Conservation (phyloP, 2,329 filamentous ascomycete genomes). For the Corniculantispora saksenae region DNA sequence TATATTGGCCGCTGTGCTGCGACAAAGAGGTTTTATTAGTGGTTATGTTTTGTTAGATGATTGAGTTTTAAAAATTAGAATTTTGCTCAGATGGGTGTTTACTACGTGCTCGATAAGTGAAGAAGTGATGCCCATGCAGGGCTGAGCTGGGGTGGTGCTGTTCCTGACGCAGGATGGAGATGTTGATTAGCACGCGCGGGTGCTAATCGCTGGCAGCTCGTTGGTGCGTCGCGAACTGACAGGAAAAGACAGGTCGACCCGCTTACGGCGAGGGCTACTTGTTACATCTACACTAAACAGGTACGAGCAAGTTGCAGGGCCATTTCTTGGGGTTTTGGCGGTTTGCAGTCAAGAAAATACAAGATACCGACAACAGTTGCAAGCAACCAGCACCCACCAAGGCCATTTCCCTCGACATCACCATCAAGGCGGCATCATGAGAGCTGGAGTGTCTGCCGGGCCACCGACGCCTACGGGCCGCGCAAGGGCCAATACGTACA, state of each 20-base stretch:
- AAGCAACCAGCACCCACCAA: background rate
- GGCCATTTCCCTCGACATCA: background rate
- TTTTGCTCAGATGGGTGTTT: background rate
- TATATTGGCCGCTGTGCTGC: constrained; percentile 19
- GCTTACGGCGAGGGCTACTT: constrained; percentile 4
- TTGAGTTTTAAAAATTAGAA: constrained; percentile 14
- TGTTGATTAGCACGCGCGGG: background rate
- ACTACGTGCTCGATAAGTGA: background rate
- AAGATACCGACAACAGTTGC: no score
- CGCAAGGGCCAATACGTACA: constrained; percentile 41
- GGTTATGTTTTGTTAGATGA: constrained; percentile 20
- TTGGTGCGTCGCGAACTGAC: background rate
- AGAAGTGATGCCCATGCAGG: background rate
- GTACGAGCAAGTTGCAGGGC: background rate
- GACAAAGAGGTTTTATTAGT: constrained; percentile 14
- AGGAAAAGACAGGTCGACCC: constrained; percentile 10
- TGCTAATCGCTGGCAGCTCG: constrained; percentile 2
- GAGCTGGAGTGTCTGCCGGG: constrained; percentile 39
- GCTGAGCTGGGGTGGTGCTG: background rate
- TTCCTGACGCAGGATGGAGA: background rate
- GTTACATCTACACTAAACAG: constrained; percentile 7
- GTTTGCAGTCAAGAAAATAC: background rate
- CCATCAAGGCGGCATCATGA: constrained; percentile 21
- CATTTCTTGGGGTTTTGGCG: background rate
- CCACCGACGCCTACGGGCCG: constrained; percentile 34